These are phyloP conservation scores for Pluteus cervinus DNA, from an alignment of 768 basidiomycete genomes.

Conservation along the genomic window DNA sequence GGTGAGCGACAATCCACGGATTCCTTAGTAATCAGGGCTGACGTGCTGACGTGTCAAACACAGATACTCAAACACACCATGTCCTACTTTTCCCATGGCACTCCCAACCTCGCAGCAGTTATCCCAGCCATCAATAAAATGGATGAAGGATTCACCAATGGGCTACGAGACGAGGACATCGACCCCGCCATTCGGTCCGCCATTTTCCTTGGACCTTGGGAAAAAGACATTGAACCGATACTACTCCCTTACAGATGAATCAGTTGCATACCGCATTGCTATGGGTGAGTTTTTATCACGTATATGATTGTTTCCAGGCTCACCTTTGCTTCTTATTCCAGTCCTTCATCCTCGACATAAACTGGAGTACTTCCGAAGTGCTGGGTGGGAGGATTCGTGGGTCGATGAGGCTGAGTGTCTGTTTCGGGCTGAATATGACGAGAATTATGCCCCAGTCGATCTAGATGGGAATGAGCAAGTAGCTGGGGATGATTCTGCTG, in stretches of 20 bases:
- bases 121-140: constrained; percentile 13
- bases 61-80: constrained; percentile 1
- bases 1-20: constrained; percentile 8
- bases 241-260: not conserved
- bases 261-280: not conserved
- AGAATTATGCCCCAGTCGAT: constrained; percentile 5
- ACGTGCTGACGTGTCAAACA: not conserved
- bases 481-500: not conserved
- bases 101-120: constrained; percentile 9
- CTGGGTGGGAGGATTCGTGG: constrained; percentile 7
- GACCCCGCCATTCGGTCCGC: constrained; percentile 4
- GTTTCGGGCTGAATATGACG: constrained; percentile 14
- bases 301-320: not conserved
- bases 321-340: constrained; percentile 1
- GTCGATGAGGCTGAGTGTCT: constrained; percentile 9
- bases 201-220: not conserved
- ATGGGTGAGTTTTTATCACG: constrained; percentile 1
- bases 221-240: constrained; percentile 2
- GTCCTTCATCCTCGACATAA: constrained; percentile 10
- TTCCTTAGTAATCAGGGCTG: too few species aligned
- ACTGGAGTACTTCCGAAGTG: constrained; percentile 8
- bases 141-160: constrained; percentile 5
- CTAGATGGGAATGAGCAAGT: not conserved
- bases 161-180: not conserved
- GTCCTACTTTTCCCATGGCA: constrained; percentile 2